These are phyloP conservation scores for Microbotryum intermedium DNA, from an alignment of 1,284 basidiomycete genomes.

Conservation along the genomic window DNA sequence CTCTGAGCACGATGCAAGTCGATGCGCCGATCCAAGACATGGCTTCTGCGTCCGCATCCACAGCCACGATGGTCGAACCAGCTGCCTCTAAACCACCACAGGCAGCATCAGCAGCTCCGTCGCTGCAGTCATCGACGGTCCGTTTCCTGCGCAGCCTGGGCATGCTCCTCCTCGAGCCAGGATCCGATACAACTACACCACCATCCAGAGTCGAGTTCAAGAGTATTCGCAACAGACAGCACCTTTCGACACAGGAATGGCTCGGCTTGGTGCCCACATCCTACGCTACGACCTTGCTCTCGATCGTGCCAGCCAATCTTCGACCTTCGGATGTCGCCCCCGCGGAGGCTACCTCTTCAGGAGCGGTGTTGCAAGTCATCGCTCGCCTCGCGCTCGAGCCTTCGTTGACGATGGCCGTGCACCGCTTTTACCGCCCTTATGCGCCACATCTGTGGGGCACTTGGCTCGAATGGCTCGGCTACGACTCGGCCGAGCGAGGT, in stretches of 20 bases:
- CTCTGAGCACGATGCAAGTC: neutral
- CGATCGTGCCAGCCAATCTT: neutral
- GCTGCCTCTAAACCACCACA: neutral
- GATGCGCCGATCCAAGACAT: neutral
- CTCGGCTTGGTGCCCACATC: constrained; percentile 14
- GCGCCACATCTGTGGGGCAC: constrained; percentile 35
- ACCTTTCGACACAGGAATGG: constrained; percentile 2
- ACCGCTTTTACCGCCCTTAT: constrained; percentile 34
- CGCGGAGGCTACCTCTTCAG: neutral
- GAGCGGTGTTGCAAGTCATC: constrained; percentile 30
- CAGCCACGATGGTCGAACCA: neutral
- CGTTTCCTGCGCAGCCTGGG: constrained; percentile 7
- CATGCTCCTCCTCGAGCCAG: neutral
- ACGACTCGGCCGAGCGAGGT: constrained; percentile 12
- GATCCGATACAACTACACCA: neutral
- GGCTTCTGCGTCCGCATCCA: too few relatives aligned
- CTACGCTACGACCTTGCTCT: constrained; percentile 18
- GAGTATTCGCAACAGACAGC: neutral
- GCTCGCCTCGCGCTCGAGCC: constrained; percentile 34
- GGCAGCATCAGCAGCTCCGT: neutral
- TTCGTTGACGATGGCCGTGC: constrained; percentile 29
- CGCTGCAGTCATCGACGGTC: constrained; percentile 5
- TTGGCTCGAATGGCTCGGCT: constrained; percentile 29
- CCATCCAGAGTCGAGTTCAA: neutral
- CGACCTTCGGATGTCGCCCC: constrained; percentile 5